Evolutionary conservation across 1,284 basidiomycete genomes (phyloP), one percentile per base, ranked within the genome.

Genomic region (Boletus sp.): DNA sequence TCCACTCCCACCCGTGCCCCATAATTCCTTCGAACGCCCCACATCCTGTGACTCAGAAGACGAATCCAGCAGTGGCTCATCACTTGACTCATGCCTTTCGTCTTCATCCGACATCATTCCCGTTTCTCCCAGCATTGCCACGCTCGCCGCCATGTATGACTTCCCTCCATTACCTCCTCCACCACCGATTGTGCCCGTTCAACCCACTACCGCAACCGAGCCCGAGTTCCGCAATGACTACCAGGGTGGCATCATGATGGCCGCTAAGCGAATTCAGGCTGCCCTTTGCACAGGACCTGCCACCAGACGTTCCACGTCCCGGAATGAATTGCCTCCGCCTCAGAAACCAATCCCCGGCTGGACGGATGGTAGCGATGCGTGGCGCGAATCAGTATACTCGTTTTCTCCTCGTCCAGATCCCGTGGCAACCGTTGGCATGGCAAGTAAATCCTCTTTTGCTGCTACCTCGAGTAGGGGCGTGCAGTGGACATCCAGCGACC

Each of bases 241-340:
- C 59, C 71, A 72, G 49, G 72, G 72, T 30, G 84, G 84, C 33
- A 71, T 83, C 63, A 84, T 87, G 75, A 82, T 84, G 75, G 80
- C 80, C 19, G 74, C 74, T n/a, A 72, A 67, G 46, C 76, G 77
- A 47, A 77, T 84, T 61, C 70, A 74, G 38, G 72, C 70, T 14
- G 73, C 73, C 8, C 68, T 82, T 26, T 72, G 70, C 49, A 60
- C 72, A 0, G 67, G 71, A 40, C 71, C 76, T 22, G 44, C 57
- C 40, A 39, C 57, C 10, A 72, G 67, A 49, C 64, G 67, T 54
- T 48, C 59, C 13, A 49, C 51, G 5, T 42, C 49, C 14, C 52
- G 59, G 34, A 51, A 60, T 16, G 56, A 55, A 52, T 36, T 55
- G 3, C 68, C 66, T 40, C 69, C 54, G 52, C 66, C 59, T 19